A percentile compares a stretch with the other conserved stretches of the same genome.
These are phyloP conservation scores for Fusarium pseudoanthophilum DNA, from an alignment of 2,329 filamentous ascomycete species.

Conservation along the genomic window DNA sequence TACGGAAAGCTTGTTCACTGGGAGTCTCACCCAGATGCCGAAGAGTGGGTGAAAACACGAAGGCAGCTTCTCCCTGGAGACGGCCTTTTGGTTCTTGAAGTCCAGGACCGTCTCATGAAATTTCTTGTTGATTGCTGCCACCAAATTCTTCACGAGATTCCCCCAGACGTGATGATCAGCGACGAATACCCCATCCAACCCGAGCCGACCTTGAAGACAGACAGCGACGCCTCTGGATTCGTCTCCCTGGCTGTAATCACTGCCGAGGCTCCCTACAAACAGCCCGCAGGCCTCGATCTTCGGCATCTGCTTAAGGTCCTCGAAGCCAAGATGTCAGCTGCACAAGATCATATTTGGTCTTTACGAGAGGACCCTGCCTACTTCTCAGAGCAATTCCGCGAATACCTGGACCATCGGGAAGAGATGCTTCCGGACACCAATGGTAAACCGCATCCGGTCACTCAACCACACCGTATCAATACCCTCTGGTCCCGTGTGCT, in stretches of 20 bases:
- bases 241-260: conserved; percentile 54
- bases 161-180: conserved; percentile 41
- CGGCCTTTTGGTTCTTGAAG: conserved; percentile 62
- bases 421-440: neutral
- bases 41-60: conserved; percentile 48
- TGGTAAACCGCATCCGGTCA: neutral
- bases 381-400: conserved; percentile 58
- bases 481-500: neutral
- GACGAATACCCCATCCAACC: conserved; percentile 48
- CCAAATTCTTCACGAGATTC: conserved; percentile 63
- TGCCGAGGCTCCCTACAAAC: conserved; percentile 63
- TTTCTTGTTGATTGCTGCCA: conserved; percentile 63
- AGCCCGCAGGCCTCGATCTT: conserved; percentile 60
- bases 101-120: conserved; percentile 57
- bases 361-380: conserved; percentile 69
- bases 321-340: conserved; percentile 52
- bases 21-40: conserved; percentile 51
- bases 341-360: conserved; percentile 65
- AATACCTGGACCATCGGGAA: conserved; percentile 56
- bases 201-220: conserved; percentile 49
- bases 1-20: conserved; percentile 53
- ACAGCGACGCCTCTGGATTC: conserved; percentile 47
- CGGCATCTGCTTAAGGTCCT: conserved; percentile 34
- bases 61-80: conserved; percentile 56
- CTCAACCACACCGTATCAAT: neutral